Conservation (phyloP, 1,284 basidiomycete genomes). For the Ustilago sp. region DNA sequence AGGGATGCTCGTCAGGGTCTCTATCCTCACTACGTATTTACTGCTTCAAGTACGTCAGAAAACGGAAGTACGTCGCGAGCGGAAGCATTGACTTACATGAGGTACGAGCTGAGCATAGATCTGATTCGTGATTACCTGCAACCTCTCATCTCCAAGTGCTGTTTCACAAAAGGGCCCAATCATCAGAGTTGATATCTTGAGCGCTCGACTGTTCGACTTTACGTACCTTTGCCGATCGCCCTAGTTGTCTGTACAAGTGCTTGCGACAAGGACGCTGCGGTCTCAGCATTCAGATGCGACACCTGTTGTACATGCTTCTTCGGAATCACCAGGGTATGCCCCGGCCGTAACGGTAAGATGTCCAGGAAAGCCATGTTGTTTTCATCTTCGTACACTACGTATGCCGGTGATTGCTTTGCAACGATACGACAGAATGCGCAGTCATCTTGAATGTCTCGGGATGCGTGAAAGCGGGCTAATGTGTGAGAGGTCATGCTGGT, state of each 20-base stretch:
- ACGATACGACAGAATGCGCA: slow-evolving; percentile 53
- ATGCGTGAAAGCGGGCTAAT: slow-evolving; percentile 35
- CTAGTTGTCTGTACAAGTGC: slow-evolving; percentile 44
- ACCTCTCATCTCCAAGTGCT: slow-evolving; percentile 56
- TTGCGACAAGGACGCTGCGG: slow-evolving; percentile 37
- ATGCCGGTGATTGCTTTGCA: slow-evolving; percentile 21
- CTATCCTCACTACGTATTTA: too few relatives aligned
- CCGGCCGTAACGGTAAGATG: slow-evolving; percentile 78
- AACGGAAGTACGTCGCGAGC: background rate
- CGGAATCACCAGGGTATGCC: slow-evolving; percentile 54
- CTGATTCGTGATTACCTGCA: slow-evolving; percentile 71
- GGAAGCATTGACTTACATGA: slow-evolving; percentile 73
- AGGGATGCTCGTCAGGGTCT: slow-evolving; percentile 3
- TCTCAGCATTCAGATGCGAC: slow-evolving; percentile 20
- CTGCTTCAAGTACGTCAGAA: background rate
- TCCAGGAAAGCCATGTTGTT: slow-evolving; percentile 79
- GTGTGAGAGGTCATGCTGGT: slow-evolving; percentile 45
- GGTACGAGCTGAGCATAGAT: slow-evolving; percentile 83
- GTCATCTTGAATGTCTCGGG: slow-evolving; percentile 33
- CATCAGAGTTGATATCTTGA: background rate
- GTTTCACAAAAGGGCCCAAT: background rate
- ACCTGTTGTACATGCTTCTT: slow-evolving; percentile 42
- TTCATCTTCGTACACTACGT: slow-evolving; percentile 71
- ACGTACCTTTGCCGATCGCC: slow-evolving; percentile 48
- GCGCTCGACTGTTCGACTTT: background rate